These are phyloP conservation scores for Fusarium sp. DNA, from an alignment of 2,329 filamentous ascomycete genomes.

Conservation along the genomic window DNA sequence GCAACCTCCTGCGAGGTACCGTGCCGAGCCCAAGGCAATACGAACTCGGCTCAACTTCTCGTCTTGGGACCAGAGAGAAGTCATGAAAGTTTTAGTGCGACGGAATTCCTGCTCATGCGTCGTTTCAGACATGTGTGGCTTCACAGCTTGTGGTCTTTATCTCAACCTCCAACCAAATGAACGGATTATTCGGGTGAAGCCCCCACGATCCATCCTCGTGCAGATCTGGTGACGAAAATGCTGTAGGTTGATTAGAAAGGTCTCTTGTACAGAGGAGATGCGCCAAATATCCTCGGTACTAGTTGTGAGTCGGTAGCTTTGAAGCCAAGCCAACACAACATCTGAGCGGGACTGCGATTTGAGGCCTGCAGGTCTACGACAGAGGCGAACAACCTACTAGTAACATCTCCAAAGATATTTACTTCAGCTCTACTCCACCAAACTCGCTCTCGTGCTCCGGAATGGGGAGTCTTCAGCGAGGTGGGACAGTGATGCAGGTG, in stretches of 20 bases:
- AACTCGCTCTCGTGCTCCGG: not conserved
- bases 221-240: not conserved
- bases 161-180: not conserved
- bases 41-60: not conserved
- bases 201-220: not conserved
- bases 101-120: not conserved
- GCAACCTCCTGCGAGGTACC: slow-evolving; percentile 2
- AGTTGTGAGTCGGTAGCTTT: not conserved
- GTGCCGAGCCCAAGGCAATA: not conserved
- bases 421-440: not conserved
- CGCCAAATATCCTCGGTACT: not conserved
- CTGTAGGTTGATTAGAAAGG: not conserved
- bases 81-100: not conserved
- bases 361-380: not conserved
- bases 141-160: not conserved
- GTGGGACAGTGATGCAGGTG: not conserved
- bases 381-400: not conserved
- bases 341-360: not conserved
- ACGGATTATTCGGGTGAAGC: not conserved
- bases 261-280: not conserved
- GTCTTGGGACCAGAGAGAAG: too few relatives aligned
- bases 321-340: not conserved
- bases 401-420: rapidly evolving
- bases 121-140: not conserved
- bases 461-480: not conserved